Conservation (phyloP, 192 early-diverging fungal species). For the Linnemannia elongata region DNA sequence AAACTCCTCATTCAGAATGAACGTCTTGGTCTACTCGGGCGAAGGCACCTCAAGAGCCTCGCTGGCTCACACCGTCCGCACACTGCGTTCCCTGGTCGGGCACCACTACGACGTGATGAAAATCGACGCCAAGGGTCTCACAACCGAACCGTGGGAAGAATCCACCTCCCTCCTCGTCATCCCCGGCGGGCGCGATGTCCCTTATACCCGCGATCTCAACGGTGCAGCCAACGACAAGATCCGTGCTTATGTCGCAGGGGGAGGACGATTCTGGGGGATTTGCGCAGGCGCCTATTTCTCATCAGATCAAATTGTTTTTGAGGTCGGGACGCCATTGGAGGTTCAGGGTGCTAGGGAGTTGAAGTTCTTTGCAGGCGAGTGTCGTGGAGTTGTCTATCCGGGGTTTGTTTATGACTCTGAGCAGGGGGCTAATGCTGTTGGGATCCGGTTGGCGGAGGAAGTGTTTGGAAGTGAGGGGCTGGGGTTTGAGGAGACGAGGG, state of each 20-base stretch:
- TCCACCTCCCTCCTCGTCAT: conserved; percentile 89
- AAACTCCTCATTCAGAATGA: conserved; percentile 65
- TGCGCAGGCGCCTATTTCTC: conserved; percentile 94
- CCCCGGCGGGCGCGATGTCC: conserved; percentile 90
- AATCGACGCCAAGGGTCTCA: conserved; percentile 79
- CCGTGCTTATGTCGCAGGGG: conserved; percentile 72
- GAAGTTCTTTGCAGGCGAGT: conserved; percentile 76
- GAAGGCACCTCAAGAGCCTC: conserved; percentile 77
- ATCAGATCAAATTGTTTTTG: conserved; percentile 79
- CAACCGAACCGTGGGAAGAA: conserved; percentile 89
- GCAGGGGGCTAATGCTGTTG: conserved; percentile 31
- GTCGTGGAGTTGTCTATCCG: conserved; percentile 79
- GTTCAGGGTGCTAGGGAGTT: conserved; percentile 84
- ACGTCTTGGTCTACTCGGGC: conserved; percentile 87
- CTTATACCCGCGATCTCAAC: conserved; percentile 81
- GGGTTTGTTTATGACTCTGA: conserved; percentile 86
- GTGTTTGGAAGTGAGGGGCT: conserved; percentile 11
- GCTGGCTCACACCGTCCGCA: conserved; percentile 73
- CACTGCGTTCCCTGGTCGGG: conserved; percentile 82
- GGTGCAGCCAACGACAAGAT: conserved; percentile 75
- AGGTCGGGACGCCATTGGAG: conserved; percentile 71
- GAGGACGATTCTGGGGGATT: conserved; percentile 92
- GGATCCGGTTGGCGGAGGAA: conserved; percentile 8
- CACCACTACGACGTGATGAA: conserved; percentile 90
- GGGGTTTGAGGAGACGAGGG: conserved; percentile 41